A percentile compares a stretch with the other conserved stretches of the same genome.
Conservation (phyloP, 2,329 filamentous ascomycete species). For the Cercospora zeina region DNA sequence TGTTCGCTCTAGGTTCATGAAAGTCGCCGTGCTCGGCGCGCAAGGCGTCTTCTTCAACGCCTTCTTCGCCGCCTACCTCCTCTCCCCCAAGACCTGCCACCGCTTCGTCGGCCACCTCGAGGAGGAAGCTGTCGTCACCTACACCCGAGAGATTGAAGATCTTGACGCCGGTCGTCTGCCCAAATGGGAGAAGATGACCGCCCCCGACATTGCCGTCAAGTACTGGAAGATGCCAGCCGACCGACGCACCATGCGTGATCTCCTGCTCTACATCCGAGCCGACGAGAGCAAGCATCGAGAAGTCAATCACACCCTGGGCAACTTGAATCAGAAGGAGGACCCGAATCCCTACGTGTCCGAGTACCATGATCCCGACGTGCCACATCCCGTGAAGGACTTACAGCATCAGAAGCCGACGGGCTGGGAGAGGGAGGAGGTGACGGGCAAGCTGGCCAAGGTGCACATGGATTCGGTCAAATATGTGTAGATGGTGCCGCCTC, state of each 20-base stretch:
- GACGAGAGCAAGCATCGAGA: slow-evolving; percentile 79
- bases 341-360: slow-evolving; percentile 88
- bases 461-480: neutral
- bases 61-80: slow-evolving; percentile 83
- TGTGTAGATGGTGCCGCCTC: neutral
- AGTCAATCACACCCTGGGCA: slow-evolving; percentile 92
- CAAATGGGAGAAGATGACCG: slow-evolving; percentile 73
- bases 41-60: slow-evolving; percentile 97
- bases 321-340: slow-evolving; percentile 79
- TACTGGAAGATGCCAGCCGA: slow-evolving; percentile 96
- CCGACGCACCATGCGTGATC: slow-evolving; percentile 76
- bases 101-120: slow-evolving; percentile 96
- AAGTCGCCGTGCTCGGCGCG: slow-evolving; percentile 82
- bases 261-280: slow-evolving; percentile 85
- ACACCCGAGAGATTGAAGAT: slow-evolving; percentile 84
- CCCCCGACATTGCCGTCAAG: slow-evolving; percentile 83
- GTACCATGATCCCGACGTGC: slow-evolving; percentile 68
- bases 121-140: slow-evolving; percentile 95
- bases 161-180: slow-evolving; percentile 82
- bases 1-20: slow-evolving; percentile 65
- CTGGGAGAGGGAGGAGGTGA: slow-evolving; percentile 80
- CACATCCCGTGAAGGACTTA: slow-evolving; percentile 70
- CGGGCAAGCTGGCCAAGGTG: slow-evolving; percentile 42
- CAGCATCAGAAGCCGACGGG: slow-evolving; percentile 66
- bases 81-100: slow-evolving; percentile 84